Evolutionary conservation across 495 filamentous ascomycete genomes (phyloP), one percentile per base, ranked within the genome.

Genomic region (Astrothelium subdiscretum): DNA sequence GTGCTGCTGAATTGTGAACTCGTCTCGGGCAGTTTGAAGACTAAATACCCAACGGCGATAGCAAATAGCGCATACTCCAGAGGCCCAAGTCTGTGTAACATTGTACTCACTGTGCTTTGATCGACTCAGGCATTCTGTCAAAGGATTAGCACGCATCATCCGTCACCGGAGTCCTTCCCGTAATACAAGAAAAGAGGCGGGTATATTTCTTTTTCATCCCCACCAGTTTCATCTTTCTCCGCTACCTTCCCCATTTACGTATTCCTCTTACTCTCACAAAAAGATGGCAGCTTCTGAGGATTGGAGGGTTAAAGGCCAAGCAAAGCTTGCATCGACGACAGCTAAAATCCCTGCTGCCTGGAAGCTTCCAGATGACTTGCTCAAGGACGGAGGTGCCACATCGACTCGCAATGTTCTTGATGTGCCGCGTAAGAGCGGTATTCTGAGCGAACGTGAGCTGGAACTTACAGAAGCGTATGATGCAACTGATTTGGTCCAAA

Each of bases 391-490:
- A 4, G 48, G 48, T 54, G 20, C 24, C 8, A 54, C 48, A 15
- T 54, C 48, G 3, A 29, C 48, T 5, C 48, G 48, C 11, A 72
- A 62, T 40, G 70, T 71, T 32, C 51, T 74, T 3, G 67, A 71
- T 31, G 59, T 75, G 3, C 73, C 72, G 0, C 63, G 68, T n/a
- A 61, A 65, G 59, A 68, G 71, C 59, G 71, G 74, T 0, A 64
- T 88, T 1, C 72, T 89, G 38, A 78, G 73, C 0, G 12, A 66
- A 0, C 68, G 75, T 12, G 85, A 88, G 63, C 65, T 86, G 11
- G 71, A 73, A 6, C 85, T 87, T 22, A 87, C 84, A 0, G 83
- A 86, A 66, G 67, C 77, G 0, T 80, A 77, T 68, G 74, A 81
- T 66, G 79, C 84, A 0, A 77, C 76, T 2, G 75, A 72, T 13